Evolutionary conservation across 169 alveolate genomes (phyloP), one percentile per base, ranked within the genome.

Genomic region (Cryptosporidium canis): DNA sequence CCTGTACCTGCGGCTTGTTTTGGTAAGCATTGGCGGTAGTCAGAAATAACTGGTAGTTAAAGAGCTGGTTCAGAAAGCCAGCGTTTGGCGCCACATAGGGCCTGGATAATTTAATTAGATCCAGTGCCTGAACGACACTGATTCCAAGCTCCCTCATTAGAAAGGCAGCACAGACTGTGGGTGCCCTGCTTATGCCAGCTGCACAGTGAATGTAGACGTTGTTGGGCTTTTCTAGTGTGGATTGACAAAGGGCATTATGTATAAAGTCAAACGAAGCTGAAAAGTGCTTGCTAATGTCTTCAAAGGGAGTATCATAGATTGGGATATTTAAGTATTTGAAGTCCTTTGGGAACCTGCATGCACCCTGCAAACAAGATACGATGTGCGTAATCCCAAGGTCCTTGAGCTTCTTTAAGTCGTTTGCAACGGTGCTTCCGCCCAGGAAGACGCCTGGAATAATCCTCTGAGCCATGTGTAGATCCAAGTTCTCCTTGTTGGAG

Each of bases 171-270:
- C 87, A 77, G 29, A 77, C 61, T 55, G 87, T 77, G 21, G 87
- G 87, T 9, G 87, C 87, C 51, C 87, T 55, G n/a, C 87, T 77
- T 31, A 77, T 77, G n/a, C 87, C 87, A 21, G 87, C 87, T 24
- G 87, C 87, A 58, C 87, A 77, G 27, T 77, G 87, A 24, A 77
- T 77, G 8, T 77, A 77, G n/a, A 77, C 66, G 27, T 41, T 58
- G n/a, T 35, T 77, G 18, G 70, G 87, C 24, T 21, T 55, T 37
- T 61, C 87, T 6, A 44, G 44, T 9, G 71, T 27, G 35, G 87
- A 77, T 21, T 77, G 31, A 21, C 45, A 35, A 43, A 77, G 27
- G 18, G 87, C 87, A 12, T 55, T 66, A 6, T 77, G 70, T 24
- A 77, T 77, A 58, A 77, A 77, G 24, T 77, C 72, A 61, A 16